phyloP scores from a whole-genome alignment of 176 grass and related monocot species.

The Aegilops umbellulata region DNA sequence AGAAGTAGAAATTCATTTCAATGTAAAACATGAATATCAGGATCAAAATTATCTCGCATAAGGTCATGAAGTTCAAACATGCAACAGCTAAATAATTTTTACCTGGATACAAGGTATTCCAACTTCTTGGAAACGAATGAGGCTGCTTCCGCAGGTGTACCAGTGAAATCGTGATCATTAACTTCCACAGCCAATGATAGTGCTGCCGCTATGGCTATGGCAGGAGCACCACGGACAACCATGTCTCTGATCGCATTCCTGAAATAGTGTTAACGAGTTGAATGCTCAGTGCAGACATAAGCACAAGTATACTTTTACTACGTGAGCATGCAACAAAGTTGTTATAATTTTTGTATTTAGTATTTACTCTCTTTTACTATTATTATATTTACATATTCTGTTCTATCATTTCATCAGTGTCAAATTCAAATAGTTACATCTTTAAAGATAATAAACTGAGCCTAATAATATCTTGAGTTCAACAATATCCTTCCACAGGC shows the following conservation, averaged over 20 bases:
- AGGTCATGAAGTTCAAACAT: not conserved
- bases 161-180: slow-evolving; percentile 50
- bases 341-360: not conserved
- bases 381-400: not conserved
- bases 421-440: not conserved
- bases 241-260: slow-evolving; percentile 89
- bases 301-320: not conserved
- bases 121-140: slow-evolving; percentile 72
- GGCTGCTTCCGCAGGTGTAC: slow-evolving; percentile 65
- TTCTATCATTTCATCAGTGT: not conserved
- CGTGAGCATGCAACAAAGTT: not conserved
- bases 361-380: not conserved
- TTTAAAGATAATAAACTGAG: not conserved
- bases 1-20: not conserved
- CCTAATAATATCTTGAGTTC: not conserved
- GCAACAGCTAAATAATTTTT: slow-evolving; percentile 22
- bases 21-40: slow-evolving; percentile 3
- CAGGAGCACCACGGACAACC: slow-evolving; percentile 92
- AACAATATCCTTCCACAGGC: not conserved
- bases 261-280: slow-evolving; percentile 12
- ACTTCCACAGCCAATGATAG: slow-evolving; percentile 74
- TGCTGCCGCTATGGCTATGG: slow-evolving; percentile 90
- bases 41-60: not conserved
- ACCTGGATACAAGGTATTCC: slow-evolving; percentile 95
- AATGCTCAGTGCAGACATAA: slow-evolving; percentile 12